Conservation (phyloP, 176 grass and related monocot genomes). For the Tuctoria greenei region DNA sequence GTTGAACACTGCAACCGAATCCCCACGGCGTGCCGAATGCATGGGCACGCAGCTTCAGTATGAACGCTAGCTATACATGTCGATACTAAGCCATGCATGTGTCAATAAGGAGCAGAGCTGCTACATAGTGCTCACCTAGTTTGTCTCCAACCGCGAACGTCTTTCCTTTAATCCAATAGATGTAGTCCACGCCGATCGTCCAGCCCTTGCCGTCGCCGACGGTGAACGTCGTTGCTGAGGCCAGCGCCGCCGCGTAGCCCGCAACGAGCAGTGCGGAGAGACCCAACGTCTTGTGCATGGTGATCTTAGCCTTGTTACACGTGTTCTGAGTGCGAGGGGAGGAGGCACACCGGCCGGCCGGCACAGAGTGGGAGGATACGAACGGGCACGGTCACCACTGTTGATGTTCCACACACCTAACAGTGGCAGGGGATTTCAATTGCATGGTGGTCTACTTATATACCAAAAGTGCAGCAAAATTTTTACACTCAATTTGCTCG, state of each 20-base stretch:
- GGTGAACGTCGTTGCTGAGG: slow-evolving; percentile 46
- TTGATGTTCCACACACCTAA: not conserved
- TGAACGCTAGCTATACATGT: not conserved
- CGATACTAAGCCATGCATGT: not conserved
- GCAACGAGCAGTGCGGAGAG: slow-evolving; percentile 30
- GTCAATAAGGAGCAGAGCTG: not conserved
- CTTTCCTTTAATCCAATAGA: slow-evolving; percentile 50
- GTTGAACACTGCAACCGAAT: slow-evolving; percentile 53
- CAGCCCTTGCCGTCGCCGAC: slow-evolving; percentile 64
- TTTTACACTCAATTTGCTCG: not conserved
- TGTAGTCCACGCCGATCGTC: slow-evolving; percentile 52
- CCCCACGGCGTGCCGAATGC: not conserved
- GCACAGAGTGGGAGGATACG: not conserved
- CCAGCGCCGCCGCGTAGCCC: not conserved
- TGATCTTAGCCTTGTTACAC: not conserved
- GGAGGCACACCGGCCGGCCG: not conserved
- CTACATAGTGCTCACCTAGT: slow-evolving; percentile 44
- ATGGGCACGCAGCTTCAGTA: not conserved
- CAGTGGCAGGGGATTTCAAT: not conserved
- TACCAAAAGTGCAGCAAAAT: too few relatives aligned
- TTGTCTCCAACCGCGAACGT: slow-evolving; percentile 49
- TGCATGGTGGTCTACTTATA: slow-evolving; percentile 24
- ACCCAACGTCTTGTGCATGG: slow-evolving; percentile 19
- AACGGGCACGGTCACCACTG: not conserved
- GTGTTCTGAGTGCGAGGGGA: not conserved